A percentile compares a stretch with the other conserved stretches of the same genome.
Evolutionary conservation across 805 yeast species (phyloP).

Genomic region (Saccharomycopsis amapae): DNA sequence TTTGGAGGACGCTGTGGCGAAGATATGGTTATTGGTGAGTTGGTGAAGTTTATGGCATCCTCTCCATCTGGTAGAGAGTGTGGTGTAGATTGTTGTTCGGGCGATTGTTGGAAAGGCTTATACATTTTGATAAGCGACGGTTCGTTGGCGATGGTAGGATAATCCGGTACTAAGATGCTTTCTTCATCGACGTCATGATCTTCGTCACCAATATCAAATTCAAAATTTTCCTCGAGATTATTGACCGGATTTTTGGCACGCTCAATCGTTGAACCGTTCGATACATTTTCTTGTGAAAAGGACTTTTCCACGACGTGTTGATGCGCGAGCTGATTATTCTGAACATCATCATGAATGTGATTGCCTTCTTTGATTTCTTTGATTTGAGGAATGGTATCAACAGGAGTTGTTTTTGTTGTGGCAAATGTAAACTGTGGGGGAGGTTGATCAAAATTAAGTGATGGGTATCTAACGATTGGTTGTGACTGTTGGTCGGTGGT

Average conservation of each 20-base stretch:
- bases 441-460: too few species aligned
- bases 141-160: conserved; percentile 14
- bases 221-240: too few species aligned
- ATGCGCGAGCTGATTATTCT: too few species aligned
- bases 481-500: neutral
- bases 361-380: too few species aligned
- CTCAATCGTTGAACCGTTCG: too few species aligned
- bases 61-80: neutral
- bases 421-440: too few species aligned
- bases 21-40: conserved; percentile 19
- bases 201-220: neutral
- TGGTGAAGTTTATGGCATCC: conserved; percentile 3
- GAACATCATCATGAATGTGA: too few species aligned
- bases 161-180: conserved; percentile 16
- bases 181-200: conserved; percentile 11
- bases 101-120: neutral
- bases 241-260: too few species aligned
- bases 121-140: conserved; percentile 13
- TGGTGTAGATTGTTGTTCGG: neutral
- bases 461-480: neutral
- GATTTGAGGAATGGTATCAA: too few species aligned
- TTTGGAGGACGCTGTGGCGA: conserved; percentile 20
- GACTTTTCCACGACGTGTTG: too few species aligned
- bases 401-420: neutral
- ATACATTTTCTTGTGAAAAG: too few species aligned